Conservation (phyloP, 352 stramenopile species). For the Plasmopara muralis region DNA sequence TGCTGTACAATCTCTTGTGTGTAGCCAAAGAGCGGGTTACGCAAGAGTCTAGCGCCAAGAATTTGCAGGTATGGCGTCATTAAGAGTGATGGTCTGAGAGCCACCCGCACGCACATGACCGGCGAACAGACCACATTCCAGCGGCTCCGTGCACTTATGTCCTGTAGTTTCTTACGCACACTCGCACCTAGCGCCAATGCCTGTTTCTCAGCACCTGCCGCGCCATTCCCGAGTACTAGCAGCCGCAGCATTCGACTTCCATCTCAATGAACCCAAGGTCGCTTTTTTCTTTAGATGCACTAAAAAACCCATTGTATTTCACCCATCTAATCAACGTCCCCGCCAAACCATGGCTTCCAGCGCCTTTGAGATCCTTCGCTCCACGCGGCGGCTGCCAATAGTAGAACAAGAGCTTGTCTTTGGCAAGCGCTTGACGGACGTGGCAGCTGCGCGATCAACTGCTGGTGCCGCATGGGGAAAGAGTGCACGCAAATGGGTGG, state of each 20-base stretch:
- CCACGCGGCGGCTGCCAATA: conserved; percentile 36
- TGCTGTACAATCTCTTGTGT: conserved; percentile 2
- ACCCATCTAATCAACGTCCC: neutral
- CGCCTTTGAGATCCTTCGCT: conserved; percentile 43
- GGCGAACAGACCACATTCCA: conserved; percentile 1
- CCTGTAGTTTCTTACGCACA: conserved; percentile 18
- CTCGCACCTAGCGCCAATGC: conserved; percentile 44
- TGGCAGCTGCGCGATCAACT: conserved; percentile 16
- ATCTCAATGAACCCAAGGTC: neutral
- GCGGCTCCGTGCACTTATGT: neutral
- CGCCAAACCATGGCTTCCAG: conserved; percentile 12
- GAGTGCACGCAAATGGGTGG: conserved; percentile 37
- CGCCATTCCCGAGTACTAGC: conserved; percentile 64
- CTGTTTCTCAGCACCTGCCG: conserved; percentile 72
- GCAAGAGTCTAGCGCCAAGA: conserved; percentile 21
- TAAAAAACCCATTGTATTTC: neutral
- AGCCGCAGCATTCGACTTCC: conserved; percentile 23
- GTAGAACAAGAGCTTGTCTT: conserved; percentile 29
- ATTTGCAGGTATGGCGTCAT: conserved; percentile 46
- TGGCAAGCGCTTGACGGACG: conserved; percentile 11
- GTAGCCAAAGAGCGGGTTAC: conserved; percentile 53
- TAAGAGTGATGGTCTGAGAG: conserved; percentile 19
- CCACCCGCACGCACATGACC: conserved; percentile 29
- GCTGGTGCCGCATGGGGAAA: conserved; percentile 46
- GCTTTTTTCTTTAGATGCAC: neutral